Base-by-base conservation (phyloP, 2,329 filamentous ascomycete genomes). In the Diaporthe humulicola region DNA sequence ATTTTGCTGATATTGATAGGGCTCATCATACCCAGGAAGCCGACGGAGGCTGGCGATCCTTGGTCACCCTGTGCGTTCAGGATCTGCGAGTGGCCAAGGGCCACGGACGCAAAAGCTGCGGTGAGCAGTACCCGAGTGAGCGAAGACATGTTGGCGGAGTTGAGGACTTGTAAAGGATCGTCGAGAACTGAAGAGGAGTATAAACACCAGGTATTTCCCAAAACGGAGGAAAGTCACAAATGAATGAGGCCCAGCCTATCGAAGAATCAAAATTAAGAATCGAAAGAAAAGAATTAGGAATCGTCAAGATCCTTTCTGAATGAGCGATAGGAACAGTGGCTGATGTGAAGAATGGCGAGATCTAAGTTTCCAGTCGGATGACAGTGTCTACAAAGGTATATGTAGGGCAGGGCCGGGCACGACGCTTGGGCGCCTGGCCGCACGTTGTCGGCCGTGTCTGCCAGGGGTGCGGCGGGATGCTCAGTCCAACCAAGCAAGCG, bases 21-120 rank as follows among this genome's bases (percentile, higher is more conserved):
- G 33, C 14, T 52, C 14, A 40, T 67, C 77, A 69, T 79, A 86
- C 87, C 86, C 81, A 86, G 82, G 79, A 88, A 89, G n/a, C 87
- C 88, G 61, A 88, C 81, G 75, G 86, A 87, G 15, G 83, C 78
- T 25, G 87, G 87, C 0, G 87, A 88, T 2, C 86, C 86, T 0
- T 80, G 50, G n/a, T 83, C 77, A 67, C 88, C 88, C 74, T 88
- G 85, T 17, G 86, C 88, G 40, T 79, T 82, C 58, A 88, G 80
- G 75, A 90, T 86, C 42, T 88, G 86, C 38, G 84, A 85, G 77
- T 90, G 88, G 38, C 82, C 86, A 33, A 81, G 81, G 70, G 80
- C 81, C 22, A 87, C 73, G 33, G 83, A 79, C 76, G 84, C 57
- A 74, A 86, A 76, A 77, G 82, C 81, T 74, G 81, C 79, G 75